Base-by-base conservation (phyloP, 495 filamentous ascomycete species). In the Podospora conica region DNA sequence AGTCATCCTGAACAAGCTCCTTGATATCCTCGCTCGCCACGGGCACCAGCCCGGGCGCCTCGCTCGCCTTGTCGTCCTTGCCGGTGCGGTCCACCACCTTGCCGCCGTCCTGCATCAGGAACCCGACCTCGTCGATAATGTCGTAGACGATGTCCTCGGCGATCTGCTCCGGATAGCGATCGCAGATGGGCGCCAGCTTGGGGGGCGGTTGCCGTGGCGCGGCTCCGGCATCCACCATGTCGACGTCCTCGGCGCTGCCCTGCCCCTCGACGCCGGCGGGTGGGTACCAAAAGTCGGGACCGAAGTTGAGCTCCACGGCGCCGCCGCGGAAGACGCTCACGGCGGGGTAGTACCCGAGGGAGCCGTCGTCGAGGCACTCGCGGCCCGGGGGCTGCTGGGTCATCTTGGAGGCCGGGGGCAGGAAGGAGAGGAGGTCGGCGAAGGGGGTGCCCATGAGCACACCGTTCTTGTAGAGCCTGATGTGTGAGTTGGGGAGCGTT, bases 141-240 rank as follows among this genome's bases (percentile, higher is more conserved):
- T 97, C 94, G 70, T 92, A 96, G 48, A 93, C 80, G 9, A 97
- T 84, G 73, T 98, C 96, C 77, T 99, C 96, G 3, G 90, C 93
- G 68, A 98, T 94, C 79, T 97, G 93, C 75, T 98, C 95, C 70
- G 91, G 85, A 76, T 92, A 98, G 11, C 95, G 84, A 64, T 96
- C 93, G 7, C 86, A 82, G 23, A 96, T 82, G 1, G 90, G 79
- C 31, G 82, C 80, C 3, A 91, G 59, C 54, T 69, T 72, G 2
- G 48, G 53, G 33, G 67, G 65, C 33, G 60, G 54, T 20, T 65
- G 53, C 25, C 54, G n/a, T 0, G 63, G 11, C 10, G 65, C 60
- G 18, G 70, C 71, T 20, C 68, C 72, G 11, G 61, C 74, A 55
- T 77, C 83, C 10, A 74, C 73, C 84, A 87, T 86, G 9, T 84